Base-by-base conservation (phyloP, 1,284 basidiomycete species). In the Melanopsichium pennsylvanicum region DNA sequence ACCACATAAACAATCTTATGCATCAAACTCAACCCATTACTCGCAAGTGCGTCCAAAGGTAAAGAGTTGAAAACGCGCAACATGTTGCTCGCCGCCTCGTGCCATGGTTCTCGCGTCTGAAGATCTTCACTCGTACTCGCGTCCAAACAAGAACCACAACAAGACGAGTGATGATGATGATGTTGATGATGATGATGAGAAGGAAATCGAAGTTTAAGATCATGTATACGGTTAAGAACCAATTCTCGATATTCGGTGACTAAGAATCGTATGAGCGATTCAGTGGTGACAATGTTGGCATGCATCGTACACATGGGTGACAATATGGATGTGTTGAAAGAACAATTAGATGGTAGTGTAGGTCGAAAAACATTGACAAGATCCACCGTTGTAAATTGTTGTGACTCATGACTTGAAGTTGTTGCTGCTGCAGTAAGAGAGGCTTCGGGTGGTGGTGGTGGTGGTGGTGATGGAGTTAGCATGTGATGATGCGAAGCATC, bases 271-370 rank as follows among this genome's bases (percentile, higher is more conserved):
- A 70, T 57, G 35, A 74, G 67, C 13, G 52, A 54, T 39, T 69
- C 72, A 26, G 72, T 74, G 25, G 67, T 46, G 4, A 74, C 57
- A 13, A 74, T 64, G 57, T 74, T 74, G 55, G 72, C 72, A 33
- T 71, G 58, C 60, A 71, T 59, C n/a, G 69, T 74, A 27, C 64
- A 71, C 52, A 68, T 67, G 37, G 64, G 69, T 10, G 63, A 64
- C 9, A 74, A 47, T 4, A 66, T 49, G 9, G 62, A n/a, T n/a
- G 59, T 8, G 58, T 51, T 2, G 54, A 44, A 0, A 33, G 25
- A n/a, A n/a, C n/a, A n/a, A n/a, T n/a, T n/a, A 4, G 60, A 57
- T 3, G 64, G 58, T 4, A 69, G 63, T 4, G 69, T 58, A 1
- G 72, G 72, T 0, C 60, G 64, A 40, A 74, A 72, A 15, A 67